Evolutionary conservation across 2,329 filamentous ascomycete species (phyloP).

Genomic region (Claviceps spartinae): DNA sequence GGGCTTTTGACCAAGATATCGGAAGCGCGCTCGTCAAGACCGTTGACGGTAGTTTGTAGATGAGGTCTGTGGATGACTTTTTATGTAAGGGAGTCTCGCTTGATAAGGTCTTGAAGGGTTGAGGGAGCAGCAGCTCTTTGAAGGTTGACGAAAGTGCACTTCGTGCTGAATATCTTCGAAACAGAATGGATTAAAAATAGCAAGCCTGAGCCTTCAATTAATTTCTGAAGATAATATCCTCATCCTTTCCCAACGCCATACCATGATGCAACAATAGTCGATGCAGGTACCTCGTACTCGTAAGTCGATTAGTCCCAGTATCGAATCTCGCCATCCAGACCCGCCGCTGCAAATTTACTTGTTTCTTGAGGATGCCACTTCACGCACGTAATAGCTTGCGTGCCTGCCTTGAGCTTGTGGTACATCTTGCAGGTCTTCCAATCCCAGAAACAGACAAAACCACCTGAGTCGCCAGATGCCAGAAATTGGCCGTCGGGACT

Average conservation of each 20-base stretch:
- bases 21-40: no score
- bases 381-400: conserved; percentile 69
- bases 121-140: no score
- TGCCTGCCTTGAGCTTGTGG: conserved; percentile 82
- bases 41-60: no score
- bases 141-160: no score
- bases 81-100: no score
- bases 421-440: conserved; percentile 99
- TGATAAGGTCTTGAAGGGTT: no score
- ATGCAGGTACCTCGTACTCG: not conserved
- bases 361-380: conserved; percentile 98
- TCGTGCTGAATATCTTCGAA: no score
- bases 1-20: no score
- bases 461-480: conserved; percentile 71
- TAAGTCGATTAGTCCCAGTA: conserved; percentile 65
- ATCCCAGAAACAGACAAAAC: conserved; percentile 93
- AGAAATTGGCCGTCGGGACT: conserved; percentile 88
- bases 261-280: not conserved
- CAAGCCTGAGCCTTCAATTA: no score
- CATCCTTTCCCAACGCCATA: not conserved
- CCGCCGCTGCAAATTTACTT: conserved; percentile 83
- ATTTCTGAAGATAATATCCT: not conserved
- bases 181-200: no score
- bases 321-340: conserved; percentile 74
- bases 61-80: no score